Percentiles rank a stretch among this genome's conserved stretches.
Conservation (phyloP, 495 filamentous ascomycete species). For the Massariosphaeria phaeospora region DNA sequence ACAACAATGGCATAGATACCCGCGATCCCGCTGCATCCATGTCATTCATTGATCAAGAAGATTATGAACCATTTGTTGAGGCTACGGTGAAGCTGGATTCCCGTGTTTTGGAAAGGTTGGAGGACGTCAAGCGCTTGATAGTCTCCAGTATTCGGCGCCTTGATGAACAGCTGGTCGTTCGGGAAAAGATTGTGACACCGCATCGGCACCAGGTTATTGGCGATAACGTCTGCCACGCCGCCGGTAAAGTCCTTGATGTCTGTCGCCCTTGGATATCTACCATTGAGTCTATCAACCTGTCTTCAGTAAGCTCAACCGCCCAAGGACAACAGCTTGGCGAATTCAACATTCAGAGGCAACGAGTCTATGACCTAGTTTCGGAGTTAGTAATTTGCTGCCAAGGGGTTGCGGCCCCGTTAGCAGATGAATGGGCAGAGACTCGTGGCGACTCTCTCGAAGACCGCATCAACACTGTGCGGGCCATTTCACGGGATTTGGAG, state of each 20-base stretch:
- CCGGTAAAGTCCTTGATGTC: conserved; percentile 71
- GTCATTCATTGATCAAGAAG: conserved; percentile 76
- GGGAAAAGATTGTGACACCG: conserved; percentile 70
- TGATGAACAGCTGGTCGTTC: conserved; percentile 72
- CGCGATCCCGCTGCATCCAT: conserved; percentile 65
- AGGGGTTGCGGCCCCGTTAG: conserved; percentile 77
- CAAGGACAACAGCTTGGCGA: conserved; percentile 83
- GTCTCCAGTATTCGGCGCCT: conserved; percentile 75
- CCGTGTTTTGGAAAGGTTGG: conserved; percentile 72
- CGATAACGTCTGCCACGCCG: conserved; percentile 68
- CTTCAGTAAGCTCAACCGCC: conserved; percentile 63
- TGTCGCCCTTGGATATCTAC: conserved; percentile 82
- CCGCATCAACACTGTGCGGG: conserved; percentile 69
- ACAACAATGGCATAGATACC: conserved; percentile 73
- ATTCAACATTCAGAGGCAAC: conserved; percentile 85
- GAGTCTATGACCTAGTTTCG: conserved; percentile 83
- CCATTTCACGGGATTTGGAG: conserved; percentile 73
- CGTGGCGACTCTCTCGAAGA: conserved; percentile 91
- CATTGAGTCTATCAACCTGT: conserved; percentile 83
- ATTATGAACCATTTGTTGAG: conserved; percentile 62
- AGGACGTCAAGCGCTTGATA: conserved; percentile 75
- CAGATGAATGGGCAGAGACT: conserved; percentile 90
- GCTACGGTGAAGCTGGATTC: conserved; percentile 68
- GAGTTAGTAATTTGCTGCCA: conserved; percentile 85
- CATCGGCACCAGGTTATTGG: conserved; percentile 66